These are phyloP conservation scores for Filosporella fistucella DNA, from an alignment of 495 filamentous ascomycete species.

Conservation along the genomic window DNA sequence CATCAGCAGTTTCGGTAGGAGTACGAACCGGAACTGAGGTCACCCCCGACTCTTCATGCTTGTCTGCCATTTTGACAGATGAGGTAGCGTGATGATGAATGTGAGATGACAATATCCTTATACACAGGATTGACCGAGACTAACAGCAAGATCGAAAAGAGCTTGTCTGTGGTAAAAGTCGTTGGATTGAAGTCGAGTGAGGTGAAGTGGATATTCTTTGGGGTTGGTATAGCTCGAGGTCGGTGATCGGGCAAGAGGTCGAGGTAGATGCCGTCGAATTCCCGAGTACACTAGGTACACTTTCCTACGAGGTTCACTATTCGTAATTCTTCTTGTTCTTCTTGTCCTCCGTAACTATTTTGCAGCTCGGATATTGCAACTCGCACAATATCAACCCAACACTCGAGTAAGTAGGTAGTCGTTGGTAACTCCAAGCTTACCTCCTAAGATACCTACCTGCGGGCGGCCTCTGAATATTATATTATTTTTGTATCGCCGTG, in stretches of 20 bases:
- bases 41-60: background rate
- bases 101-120: no score
- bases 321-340: no score
- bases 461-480: background rate
- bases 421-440: background rate
- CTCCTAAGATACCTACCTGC: no score
- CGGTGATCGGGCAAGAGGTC: no score
- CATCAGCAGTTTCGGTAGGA: background rate
- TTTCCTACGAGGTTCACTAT: no score
- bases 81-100: background rate
- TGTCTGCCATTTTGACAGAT: background rate
- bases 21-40: background rate
- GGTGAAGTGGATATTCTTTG: background rate
- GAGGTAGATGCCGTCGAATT: no score
- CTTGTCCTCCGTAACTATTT: no score
- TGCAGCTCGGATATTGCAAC: no score
- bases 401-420: background rate
- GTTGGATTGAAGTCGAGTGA: background rate
- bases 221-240: no score
- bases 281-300: no score
- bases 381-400: no score
- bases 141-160: background rate
- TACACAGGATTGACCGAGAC: no score
- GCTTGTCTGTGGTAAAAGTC: background rate
- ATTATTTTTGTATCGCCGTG: background rate